Conservation (phyloP, 2,329 filamentous ascomycete genomes). For the Dactylellina drechsleri region DNA sequence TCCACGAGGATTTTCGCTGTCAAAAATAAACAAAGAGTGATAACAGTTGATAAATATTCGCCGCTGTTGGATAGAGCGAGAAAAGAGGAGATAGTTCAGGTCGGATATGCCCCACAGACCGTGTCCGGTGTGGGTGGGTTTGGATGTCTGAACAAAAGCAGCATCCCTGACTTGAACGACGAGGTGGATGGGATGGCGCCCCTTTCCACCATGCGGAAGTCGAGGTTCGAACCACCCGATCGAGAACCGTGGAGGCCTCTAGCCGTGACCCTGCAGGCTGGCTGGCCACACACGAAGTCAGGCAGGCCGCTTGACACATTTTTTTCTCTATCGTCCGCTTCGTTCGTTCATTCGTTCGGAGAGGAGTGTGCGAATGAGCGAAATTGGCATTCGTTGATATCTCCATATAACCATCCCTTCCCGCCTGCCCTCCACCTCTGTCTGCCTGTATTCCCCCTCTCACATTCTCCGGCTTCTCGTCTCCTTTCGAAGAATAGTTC, state of each 20-base stretch:
- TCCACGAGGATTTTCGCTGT: conserved; percentile 14
- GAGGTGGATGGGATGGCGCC: conserved; percentile 6
- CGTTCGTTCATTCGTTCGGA: conserved; percentile 14
- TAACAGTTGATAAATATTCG: conserved; percentile 18
- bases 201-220: conserved; percentile 38
- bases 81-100: conserved; percentile 19
- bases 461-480: conserved; percentile 9
- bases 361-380: neutral
- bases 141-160: conserved; percentile 7
- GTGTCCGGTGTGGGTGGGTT: conserved; percentile 16
- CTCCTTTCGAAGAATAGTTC: conserved; percentile 26
- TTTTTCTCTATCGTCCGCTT: conserved; percentile 5
- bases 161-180: conserved; percentile 39
- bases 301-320: conserved; percentile 36
- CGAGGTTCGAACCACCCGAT: conserved; percentile 30
- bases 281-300: conserved; percentile 2
- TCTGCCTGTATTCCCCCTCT: conserved; percentile 12
- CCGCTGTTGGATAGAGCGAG: neutral
- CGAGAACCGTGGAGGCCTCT: conserved; percentile 26
- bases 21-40: conserved; percentile 12
- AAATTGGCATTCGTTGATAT: conserved; percentile 14
- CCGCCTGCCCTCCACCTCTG: conserved; percentile 21
- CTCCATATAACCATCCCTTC: conserved; percentile 46
- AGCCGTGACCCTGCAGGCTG: conserved; percentile 30
- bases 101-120: conserved; percentile 40